Base-by-base conservation (phyloP, 23 red algal species). In the Gracilariopsis chorda region DNA sequence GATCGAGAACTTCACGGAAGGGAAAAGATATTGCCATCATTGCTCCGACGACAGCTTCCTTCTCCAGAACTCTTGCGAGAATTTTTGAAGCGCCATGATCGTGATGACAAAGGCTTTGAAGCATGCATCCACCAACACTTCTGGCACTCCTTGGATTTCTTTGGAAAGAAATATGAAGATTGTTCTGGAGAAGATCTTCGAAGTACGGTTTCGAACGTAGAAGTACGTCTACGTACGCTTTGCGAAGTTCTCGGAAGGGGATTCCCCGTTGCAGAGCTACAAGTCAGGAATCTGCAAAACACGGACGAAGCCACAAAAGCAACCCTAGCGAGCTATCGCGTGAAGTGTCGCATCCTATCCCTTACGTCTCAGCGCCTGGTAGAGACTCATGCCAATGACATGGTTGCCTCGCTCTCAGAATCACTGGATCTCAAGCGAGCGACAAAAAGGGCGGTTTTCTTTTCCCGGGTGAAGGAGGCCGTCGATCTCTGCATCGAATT, bases 21-120 rank as follows among this genome's bases (percentile, higher is more conserved):
- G 25, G 82, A 74, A 52, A 73, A 11, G 21, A 56, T n/a, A 3
- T 37, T 89, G 24, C 44, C 85, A 43, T 19, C 61, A 3, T 7
- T 89, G 20, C 23, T 89, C 3, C 29, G 85, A 61, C 35, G 85
- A 69, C 85, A 77, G 65, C 48, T 89, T 57, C 65, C 51, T 20
- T 49, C 48, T 41, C 35, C 42, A 43, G 85, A 58, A 14, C 2
- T 89, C 19, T 37, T 89, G 20, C 51, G 34, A 30, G 85, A 77
- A 3, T 78, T 78, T 49, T 63, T 89, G 67, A 57, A 44, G 17
- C 37, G 46, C 10, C 11, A 29, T 16, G 9, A 29, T 44, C 49
- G 29, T 41, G 11, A 36, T 10, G 43, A 69, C 33, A 14, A 52
- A 16, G 60, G 48, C 7, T 64, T 69, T 35, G 35, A 67, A 20